Evolutionary conservation across 805 yeast species (phyloP).

Genomic region (Kodamaea sagamina): DNA sequence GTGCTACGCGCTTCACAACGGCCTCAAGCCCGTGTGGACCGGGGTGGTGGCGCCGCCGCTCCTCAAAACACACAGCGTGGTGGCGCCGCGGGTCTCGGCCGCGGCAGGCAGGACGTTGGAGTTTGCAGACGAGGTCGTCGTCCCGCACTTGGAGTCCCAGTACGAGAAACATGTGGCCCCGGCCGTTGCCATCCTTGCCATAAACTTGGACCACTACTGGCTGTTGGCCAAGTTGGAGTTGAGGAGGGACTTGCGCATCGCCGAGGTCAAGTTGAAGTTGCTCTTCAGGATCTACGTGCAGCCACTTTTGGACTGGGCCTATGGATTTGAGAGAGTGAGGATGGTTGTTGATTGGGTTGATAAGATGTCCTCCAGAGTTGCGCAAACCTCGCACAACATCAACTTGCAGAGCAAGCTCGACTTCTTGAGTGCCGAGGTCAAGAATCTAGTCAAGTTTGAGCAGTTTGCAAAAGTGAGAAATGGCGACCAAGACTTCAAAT

Average conservation of each 20-base stretch:
- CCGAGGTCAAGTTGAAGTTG: background rate
- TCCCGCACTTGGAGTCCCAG: background rate
- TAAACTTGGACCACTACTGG: constrained; percentile 1
- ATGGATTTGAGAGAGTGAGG: constrained; percentile 2
- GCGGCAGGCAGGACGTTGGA: background rate
- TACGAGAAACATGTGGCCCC: constrained; percentile 8
- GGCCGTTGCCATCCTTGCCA: background rate
- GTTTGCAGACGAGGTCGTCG: constrained; percentile 2
- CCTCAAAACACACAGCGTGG: background rate
- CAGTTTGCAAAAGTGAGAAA: constrained; percentile 14
- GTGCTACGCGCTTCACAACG: constrained; percentile 11
- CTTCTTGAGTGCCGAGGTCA: constrained; percentile 29
- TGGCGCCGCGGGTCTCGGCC: background rate
- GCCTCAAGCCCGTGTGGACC: constrained; percentile 12
- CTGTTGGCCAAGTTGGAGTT: background rate
- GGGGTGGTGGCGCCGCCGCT: background rate
- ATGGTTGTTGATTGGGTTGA: constrained; percentile 3
- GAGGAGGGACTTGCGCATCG: background rate
- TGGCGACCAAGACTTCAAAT: constrained; percentile 4
- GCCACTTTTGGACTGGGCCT: constrained; percentile 1
- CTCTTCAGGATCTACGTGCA: background rate
- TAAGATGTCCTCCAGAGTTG: background rate
- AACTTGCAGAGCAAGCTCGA: constrained; percentile 23
- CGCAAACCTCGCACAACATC: constrained; percentile 1
- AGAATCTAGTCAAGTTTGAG: constrained; percentile 25